These are phyloP conservation scores for Physaria fendleri DNA, from an alignment of 345 rosid species.

Conservation along the genomic window DNA sequence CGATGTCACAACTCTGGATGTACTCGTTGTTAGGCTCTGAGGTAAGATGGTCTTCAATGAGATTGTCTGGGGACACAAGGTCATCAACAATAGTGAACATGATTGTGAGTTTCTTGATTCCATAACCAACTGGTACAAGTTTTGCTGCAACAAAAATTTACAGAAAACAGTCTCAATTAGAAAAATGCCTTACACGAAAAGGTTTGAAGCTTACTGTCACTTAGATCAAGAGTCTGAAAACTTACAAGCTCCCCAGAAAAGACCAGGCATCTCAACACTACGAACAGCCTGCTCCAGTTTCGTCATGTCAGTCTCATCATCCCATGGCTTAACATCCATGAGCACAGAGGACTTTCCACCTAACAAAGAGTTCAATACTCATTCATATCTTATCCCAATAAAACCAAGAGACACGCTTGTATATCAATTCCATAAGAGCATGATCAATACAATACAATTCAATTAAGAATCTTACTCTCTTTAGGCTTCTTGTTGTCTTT, in stretches of 20 bases:
- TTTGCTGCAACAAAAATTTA: constrained; percentile 51
- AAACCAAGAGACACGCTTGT: neutral
- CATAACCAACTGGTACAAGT: constrained; percentile 78
- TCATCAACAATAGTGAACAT: constrained; percentile 92
- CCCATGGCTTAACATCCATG: constrained; percentile 94
- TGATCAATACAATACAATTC: neutral
- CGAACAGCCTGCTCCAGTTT: constrained; percentile 75
- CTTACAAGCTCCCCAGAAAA: constrained; percentile 94
- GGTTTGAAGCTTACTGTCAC: neutral
- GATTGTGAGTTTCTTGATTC: constrained; percentile 84
- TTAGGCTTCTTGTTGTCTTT: constrained; percentile 61
- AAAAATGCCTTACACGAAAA: neutral
- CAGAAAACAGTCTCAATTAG: neutral
- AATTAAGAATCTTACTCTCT: constrained; percentile 43
- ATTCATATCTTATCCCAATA: neutral
- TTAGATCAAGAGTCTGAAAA: neutral
- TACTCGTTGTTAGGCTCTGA: constrained; percentile 68
- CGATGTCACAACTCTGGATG: constrained; percentile 92
- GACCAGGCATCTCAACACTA: constrained; percentile 71
- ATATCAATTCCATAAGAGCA: neutral
- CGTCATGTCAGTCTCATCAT: constrained; percentile 98
- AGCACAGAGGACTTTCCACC: constrained; percentile 95
- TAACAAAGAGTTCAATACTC: neutral
- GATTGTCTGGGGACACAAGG: constrained; percentile 76
- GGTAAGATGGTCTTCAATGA: constrained; percentile 70